Evolutionary conservation across 768 basidiomycete species (phyloP).

Genomic region (Pleurotus tuber-regium): DNA sequence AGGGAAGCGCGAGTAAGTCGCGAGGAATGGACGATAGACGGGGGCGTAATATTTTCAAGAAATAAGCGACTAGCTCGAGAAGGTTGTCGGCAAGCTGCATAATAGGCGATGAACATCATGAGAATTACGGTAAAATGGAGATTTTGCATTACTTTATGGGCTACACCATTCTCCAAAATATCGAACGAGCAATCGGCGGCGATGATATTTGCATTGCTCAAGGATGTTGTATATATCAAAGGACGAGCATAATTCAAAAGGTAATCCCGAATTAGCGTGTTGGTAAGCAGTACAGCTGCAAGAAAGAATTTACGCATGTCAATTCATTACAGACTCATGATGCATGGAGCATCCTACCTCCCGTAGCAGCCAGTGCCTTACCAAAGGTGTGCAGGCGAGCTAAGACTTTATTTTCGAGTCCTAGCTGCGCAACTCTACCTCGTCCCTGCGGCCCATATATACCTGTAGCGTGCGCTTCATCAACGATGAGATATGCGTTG

Average conservation of each 20-base stretch:
- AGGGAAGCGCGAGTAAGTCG: slow-evolving; percentile 34
- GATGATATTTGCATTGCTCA: slow-evolving; percentile 73
- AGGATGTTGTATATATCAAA: slow-evolving; percentile 88
- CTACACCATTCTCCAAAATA: slow-evolving; percentile 65
- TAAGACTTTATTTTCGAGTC: slow-evolving; percentile 68
- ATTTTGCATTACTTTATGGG: slow-evolving; percentile 51
- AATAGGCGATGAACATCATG: neutral
- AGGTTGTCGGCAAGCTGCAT: slow-evolving; percentile 34
- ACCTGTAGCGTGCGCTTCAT: slow-evolving; percentile 94
- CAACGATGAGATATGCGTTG: slow-evolving; percentile 77
- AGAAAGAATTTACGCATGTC: slow-evolving; percentile 1
- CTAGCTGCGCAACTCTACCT: slow-evolving; percentile 70
- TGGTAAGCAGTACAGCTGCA: slow-evolving; percentile 74
- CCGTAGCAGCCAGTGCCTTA: slow-evolving; percentile 82
- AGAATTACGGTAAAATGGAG: neutral
- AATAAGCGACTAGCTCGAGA: slow-evolving; percentile 42
- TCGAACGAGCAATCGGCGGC: slow-evolving; percentile 80
- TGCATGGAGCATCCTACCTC: slow-evolving; percentile 54
- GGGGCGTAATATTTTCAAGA: slow-evolving; percentile 30
- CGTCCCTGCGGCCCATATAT: slow-evolving; percentile 79
- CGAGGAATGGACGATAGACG: slow-evolving; percentile 31
- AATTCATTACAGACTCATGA: neutral
- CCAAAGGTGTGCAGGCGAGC: slow-evolving; percentile 90
- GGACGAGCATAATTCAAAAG: slow-evolving; percentile 90
- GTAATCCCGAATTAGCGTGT: slow-evolving; percentile 72